Evolutionary conservation across 257 asterid species (phyloP).

Genomic region (Primulina tabacum): DNA sequence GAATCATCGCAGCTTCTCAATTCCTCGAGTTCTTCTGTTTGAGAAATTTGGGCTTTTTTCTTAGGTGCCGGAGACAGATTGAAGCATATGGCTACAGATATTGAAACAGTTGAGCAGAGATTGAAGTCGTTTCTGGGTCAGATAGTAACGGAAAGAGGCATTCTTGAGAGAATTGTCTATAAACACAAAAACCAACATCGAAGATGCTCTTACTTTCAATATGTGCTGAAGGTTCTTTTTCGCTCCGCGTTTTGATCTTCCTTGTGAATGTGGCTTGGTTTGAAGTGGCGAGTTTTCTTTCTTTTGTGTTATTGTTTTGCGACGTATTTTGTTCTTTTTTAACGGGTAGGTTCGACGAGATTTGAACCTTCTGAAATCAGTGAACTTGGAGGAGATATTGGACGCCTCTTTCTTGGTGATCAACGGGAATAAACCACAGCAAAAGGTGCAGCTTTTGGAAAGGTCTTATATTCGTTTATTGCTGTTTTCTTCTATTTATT

Average conservation of each 20-base stretch:
- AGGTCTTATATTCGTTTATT: conserved; percentile 36
- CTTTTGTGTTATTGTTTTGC: conserved; percentile 14
- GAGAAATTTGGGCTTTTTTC: not conserved
- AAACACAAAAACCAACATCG: conserved; percentile 92
- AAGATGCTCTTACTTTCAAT: conserved; percentile 75
- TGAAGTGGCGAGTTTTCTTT: not conserved
- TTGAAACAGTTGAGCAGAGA: conserved; percentile 55
- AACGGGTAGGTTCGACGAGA: conserved; percentile 74
- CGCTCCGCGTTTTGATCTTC: not conserved
- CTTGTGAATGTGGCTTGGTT: not conserved
- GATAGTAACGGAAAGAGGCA: conserved; percentile 66
- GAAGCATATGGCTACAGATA: conserved; percentile 51
- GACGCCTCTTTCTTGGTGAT: conserved; percentile 64
- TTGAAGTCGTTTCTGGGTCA: conserved; percentile 58
- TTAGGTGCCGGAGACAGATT: not conserved
- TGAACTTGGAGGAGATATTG: conserved; percentile 65
- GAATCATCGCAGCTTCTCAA: not conserved
- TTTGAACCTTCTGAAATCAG: conserved; percentile 67
- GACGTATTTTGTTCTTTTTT: not conserved
- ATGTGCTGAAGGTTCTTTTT: conserved; percentile 63
- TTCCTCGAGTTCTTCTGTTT: not conserved
- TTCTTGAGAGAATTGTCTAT: conserved; percentile 76
- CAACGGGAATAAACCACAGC: conserved; percentile 77
- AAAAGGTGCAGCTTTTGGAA: conserved; percentile 79
- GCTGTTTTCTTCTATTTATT: not conserved